Conservation (phyloP, 352 stramenopile species). For the Pythium rishiriense region DNA sequence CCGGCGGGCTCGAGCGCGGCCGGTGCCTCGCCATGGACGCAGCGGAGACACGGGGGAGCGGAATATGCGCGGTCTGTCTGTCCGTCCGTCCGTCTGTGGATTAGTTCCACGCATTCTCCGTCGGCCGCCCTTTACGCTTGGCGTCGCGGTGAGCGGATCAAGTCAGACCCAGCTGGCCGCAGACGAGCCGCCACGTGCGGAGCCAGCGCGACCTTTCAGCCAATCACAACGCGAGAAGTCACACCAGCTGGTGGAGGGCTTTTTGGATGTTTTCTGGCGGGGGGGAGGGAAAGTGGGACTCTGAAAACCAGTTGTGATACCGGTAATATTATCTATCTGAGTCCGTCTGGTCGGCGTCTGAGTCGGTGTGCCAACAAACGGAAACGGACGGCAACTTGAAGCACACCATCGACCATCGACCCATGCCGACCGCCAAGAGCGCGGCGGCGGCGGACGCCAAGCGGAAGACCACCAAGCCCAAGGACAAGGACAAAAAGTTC, state of each 20-base stretch:
- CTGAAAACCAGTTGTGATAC: background rate
- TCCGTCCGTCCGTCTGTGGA: background rate
- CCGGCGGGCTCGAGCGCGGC: background rate
- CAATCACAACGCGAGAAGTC: constrained; percentile 1
- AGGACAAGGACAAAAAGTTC: constrained; percentile 20
- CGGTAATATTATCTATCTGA: background rate
- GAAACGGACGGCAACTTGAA: too few species aligned
- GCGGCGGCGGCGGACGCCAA: constrained; percentile 14
- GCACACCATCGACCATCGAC: too few species aligned
- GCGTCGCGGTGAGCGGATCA: constrained; percentile 22
- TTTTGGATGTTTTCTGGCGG: too few species aligned
- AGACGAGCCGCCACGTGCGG: background rate
- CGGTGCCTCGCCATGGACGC: background rate
- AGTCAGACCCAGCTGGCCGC: constrained; percentile 20
- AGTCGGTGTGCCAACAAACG: too few species aligned
- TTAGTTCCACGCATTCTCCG: background rate
- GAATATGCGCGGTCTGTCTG: background rate
- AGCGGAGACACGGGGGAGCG: too few species aligned
- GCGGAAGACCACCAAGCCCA: constrained; percentile 26
- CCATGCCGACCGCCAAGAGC: constrained; percentile 9
- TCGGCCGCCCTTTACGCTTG: constrained; percentile 15
- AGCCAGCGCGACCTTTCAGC: constrained; percentile 3
- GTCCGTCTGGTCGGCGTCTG: too few species aligned
- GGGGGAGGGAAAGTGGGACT: too few species aligned
- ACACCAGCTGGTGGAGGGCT: constrained; percentile 17